Evolutionary conservation across 1,284 basidiomycete genomes (phyloP).

Genomic region (Ustilago cynodontis): DNA sequence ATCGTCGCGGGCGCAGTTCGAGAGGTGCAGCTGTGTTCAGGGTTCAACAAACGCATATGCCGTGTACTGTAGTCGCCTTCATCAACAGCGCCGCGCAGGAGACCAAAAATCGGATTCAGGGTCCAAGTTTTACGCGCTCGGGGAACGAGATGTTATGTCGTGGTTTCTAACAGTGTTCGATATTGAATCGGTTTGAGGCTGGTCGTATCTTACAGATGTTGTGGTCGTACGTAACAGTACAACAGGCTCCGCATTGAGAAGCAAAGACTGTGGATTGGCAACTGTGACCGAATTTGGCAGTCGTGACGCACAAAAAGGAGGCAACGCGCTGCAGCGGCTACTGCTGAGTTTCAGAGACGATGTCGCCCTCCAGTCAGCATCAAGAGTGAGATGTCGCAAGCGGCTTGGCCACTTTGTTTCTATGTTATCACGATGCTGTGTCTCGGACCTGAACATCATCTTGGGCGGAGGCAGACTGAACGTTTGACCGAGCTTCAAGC

Average conservation of each 20-base stretch:
- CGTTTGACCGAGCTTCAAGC: too few species aligned
- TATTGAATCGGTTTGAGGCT: too few species aligned
- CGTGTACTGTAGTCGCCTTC: neutral
- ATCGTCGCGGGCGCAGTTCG: neutral
- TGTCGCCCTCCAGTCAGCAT: neutral
- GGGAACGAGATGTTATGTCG: too few species aligned
- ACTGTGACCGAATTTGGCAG: neutral
- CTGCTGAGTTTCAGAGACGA: neutral
- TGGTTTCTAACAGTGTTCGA: too few species aligned
- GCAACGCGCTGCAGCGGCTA: neutral
- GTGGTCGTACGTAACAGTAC: neutral
- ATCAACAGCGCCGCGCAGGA: neutral
- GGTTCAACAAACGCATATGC: neutral
- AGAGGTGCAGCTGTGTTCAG: neutral
- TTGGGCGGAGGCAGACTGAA: neutral
- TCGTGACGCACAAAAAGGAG: neutral
- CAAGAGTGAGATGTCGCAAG: neutral
- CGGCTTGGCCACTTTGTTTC: neutral
- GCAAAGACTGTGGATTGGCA: too few species aligned
- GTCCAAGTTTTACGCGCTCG: neutral
- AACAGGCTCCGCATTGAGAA: neutral
- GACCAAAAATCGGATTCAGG: neutral
- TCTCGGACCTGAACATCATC: constrained; percentile 9
- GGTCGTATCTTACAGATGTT: neutral
- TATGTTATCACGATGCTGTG: neutral